A percentile compares a stretch with the other conserved stretches of the same genome.
Evolutionary conservation across 306 rosid species (phyloP).

Genomic region (Hippophae tibetana): DNA sequence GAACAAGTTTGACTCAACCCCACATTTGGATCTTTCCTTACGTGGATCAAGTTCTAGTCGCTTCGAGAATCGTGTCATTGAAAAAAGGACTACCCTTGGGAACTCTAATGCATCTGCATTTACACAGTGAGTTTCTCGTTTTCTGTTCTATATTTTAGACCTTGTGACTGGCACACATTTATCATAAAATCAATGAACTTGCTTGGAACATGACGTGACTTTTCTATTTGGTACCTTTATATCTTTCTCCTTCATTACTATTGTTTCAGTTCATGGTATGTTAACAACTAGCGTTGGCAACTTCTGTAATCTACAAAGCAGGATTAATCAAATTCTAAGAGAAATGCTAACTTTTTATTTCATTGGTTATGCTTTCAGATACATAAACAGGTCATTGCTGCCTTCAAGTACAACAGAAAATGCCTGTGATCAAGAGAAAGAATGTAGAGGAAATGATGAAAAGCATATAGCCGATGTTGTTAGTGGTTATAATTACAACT

Average conservation of each 20-base stretch:
- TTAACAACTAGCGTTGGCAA: too few relatives aligned
- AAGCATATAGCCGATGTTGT: constrained; percentile 20
- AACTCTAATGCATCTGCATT: constrained; percentile 84
- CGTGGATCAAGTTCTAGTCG: constrained; percentile 48
- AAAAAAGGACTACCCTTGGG: constrained; percentile 53
- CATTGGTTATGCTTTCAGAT: constrained; percentile 43
- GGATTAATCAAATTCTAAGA: too few relatives aligned
- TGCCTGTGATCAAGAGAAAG: constrained; percentile 39
- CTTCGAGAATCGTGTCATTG: constrained; percentile 39
- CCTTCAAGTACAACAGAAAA: constrained; percentile 27
- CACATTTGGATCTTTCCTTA: constrained; percentile 79
- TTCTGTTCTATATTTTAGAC: neutral
- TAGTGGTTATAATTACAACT: constrained; percentile 29
- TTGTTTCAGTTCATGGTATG: too few relatives aligned
- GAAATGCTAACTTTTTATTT: constrained; percentile 12
- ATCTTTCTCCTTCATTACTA: too few relatives aligned
- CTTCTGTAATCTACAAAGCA: too few relatives aligned
- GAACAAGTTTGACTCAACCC: constrained; percentile 39
- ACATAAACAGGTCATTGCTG: constrained; percentile 49
- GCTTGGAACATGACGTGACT: neutral
- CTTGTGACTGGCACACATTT: neutral
- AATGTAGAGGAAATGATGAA: constrained; percentile 34
- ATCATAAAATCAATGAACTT: neutral
- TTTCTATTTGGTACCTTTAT: too few relatives aligned
- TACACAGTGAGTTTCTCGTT: constrained; percentile 41